Percentiles rank a stretch among this genome's conserved stretches.
phyloP scores from a whole-genome alignment of 2,329 filamentous ascomycete species.

The Neoarthrinium moseri region DNA sequence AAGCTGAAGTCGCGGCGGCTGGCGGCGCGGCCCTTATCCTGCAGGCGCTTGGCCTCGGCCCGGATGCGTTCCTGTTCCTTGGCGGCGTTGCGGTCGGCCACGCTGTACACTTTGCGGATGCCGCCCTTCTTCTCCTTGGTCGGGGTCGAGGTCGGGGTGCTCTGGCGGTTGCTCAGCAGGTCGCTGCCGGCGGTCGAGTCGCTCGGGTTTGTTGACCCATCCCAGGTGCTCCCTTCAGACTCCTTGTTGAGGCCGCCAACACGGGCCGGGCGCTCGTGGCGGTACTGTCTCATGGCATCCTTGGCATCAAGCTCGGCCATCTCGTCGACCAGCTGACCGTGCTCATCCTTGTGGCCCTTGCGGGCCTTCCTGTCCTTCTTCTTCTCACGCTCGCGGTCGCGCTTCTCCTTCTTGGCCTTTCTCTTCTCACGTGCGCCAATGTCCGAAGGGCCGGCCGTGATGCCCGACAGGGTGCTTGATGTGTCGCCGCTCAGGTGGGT shows the following conservation, averaged over 20 bases:
- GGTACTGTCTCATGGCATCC: constrained; percentile 76
- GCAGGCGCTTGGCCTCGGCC: constrained; percentile 54
- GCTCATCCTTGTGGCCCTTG: constrained; percentile 48
- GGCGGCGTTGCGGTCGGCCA: constrained; percentile 50
- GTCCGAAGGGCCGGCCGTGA: constrained; percentile 58
- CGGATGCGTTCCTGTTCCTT: constrained; percentile 55
- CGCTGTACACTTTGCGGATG: constrained; percentile 63
- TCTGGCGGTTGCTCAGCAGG: constrained; percentile 57
- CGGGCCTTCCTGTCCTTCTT: constrained; percentile 31
- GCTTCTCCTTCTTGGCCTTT: constrained; percentile 50
- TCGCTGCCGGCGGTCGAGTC: constrained; percentile 62
- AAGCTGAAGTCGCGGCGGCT: constrained; percentile 52
- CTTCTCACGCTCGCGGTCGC: constrained; percentile 50
- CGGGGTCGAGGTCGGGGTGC: constrained; percentile 54
- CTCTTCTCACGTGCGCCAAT: constrained; percentile 54
- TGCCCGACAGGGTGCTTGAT: constrained; percentile 50
- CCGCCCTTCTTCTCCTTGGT: constrained; percentile 41
- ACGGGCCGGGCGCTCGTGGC: constrained; percentile 79
- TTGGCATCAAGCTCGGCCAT: constrained; percentile 62
- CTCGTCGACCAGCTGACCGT: constrained; percentile 63
- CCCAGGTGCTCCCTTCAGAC: constrained; percentile 76
- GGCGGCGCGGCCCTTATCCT: constrained; percentile 48
- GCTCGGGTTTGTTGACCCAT: constrained; percentile 69
- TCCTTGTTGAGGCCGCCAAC: constrained; percentile 88
- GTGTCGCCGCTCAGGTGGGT: constrained; percentile 37